Evolutionary conservation across 1,284 basidiomycete species (phyloP).

Genomic region (Rhodotorula sp.): DNA sequence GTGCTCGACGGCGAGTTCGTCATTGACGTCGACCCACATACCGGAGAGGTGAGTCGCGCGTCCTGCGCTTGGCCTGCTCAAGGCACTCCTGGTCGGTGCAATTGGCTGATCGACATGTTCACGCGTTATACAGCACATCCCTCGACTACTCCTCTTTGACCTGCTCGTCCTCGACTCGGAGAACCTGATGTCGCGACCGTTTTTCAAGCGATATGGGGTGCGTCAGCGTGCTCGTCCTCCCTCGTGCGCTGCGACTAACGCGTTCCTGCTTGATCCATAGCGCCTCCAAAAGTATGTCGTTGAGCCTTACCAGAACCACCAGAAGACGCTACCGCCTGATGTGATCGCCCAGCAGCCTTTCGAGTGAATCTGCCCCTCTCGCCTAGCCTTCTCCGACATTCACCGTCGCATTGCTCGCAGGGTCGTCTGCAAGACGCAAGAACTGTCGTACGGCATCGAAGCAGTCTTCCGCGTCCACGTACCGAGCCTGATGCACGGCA

Average conservation of each 20-base stretch:
- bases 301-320: constrained; percentile 71
- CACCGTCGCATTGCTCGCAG: constrained; percentile 50
- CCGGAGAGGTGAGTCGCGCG: constrained; percentile 58
- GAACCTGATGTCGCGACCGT: constrained; percentile 76
- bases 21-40: constrained; percentile 75
- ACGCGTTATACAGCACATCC: constrained; percentile 59
- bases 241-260: not conserved
- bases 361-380: constrained; percentile 59
- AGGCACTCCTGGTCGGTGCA: not conserved
- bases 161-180: constrained; percentile 82
- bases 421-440: constrained; percentile 82
- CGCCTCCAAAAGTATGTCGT: constrained; percentile 78
- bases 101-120: no score
- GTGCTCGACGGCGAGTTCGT: constrained; percentile 94
- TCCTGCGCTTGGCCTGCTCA: not conserved
- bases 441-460: constrained; percentile 81
- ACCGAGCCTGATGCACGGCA: constrained; percentile 84
- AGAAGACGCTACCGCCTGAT: constrained; percentile 61
- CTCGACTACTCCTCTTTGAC: constrained; percentile 88
- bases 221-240: constrained; percentile 43
- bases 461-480: constrained; percentile 81
- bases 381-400: not conserved
- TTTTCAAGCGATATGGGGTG: constrained; percentile 89
- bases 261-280: constrained; percentile 52
- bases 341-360: constrained; percentile 71